Evolutionary conservation across 2,329 filamentous ascomycete genomes (phyloP).

Genomic region (Nothophoma quercina): DNA sequence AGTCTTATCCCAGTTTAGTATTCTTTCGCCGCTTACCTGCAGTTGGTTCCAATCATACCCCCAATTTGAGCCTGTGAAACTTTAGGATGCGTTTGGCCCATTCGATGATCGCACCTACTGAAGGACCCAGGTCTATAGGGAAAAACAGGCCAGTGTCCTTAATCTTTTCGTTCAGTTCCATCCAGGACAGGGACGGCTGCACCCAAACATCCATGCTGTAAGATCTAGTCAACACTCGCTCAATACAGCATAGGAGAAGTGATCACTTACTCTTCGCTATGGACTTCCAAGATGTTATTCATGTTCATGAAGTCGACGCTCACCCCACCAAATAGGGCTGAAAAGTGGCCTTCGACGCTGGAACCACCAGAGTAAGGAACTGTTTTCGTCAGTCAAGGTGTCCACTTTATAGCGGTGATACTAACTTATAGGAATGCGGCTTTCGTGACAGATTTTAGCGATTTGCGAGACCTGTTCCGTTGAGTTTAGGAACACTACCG

Average conservation of each 20-base stretch:
- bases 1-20: slow-evolving; percentile 10
- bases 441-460: slow-evolving; percentile 76
- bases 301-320: slow-evolving; percentile 90
- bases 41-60: slow-evolving; percentile 82
- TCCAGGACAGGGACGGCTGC: slow-evolving; percentile 89
- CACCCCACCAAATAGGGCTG: slow-evolving; percentile 83
- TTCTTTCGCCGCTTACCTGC: no score
- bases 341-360: slow-evolving; percentile 89
- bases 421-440: slow-evolving; percentile 75
- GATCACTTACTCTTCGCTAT: slow-evolving; percentile 74
- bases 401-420: not conserved
- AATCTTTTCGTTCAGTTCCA: slow-evolving; percentile 80
- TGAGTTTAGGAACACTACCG: slow-evolving; percentile 68
- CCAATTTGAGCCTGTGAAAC: slow-evolving; percentile 75
- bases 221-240: not conserved
- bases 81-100: no score
- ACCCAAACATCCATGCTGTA: slow-evolving; percentile 84
- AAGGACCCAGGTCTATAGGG: slow-evolving; percentile 83
- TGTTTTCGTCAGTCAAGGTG: slow-evolving; percentile 10
- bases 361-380: slow-evolving; percentile 87
- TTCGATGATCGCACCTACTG: slow-evolving; percentile 42
- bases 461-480: slow-evolving; percentile 71
- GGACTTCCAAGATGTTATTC: slow-evolving; percentile 80
- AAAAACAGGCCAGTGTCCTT: slow-evolving; percentile 83
- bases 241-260: no score